Percentiles rank a stretch among this genome's conserved stretches.
Conservation (phyloP, 805 yeast genomes). For the Lachancea waltii region DNA sequence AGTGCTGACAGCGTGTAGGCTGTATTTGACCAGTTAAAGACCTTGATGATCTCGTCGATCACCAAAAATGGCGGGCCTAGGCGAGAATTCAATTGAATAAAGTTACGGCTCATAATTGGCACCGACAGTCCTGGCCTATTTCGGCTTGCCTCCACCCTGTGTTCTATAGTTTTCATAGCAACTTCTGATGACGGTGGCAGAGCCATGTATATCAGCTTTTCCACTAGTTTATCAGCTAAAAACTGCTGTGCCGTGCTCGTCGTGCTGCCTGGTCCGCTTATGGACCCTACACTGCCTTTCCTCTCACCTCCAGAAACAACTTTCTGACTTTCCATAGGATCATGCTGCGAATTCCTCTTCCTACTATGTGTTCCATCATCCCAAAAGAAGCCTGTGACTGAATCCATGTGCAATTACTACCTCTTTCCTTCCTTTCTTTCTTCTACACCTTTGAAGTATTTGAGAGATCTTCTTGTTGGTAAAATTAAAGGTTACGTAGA, state of each 20-base stretch:
- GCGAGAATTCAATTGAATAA: conserved; percentile 56
- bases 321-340: background rate
- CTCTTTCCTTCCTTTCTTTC: conserved; percentile 16
- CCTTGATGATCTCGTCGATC: conserved; percentile 48
- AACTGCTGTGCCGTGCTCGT: conserved; percentile 24
- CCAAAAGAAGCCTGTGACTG: conserved; percentile 27
- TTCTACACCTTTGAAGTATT: too few relatives aligned
- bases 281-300: conserved; percentile 4
- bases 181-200: conserved; percentile 55
- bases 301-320: background rate
- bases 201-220: conserved; percentile 63
- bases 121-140: conserved; percentile 64
- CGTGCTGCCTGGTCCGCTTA: background rate
- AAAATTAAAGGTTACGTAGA: too few relatives aligned
- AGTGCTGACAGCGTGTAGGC: conserved; percentile 54
- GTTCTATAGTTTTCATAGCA: conserved; percentile 39
- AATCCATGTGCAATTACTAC: conserved; percentile 20
- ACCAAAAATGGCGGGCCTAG: conserved; percentile 54
- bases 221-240: conserved; percentile 65
- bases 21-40: conserved; percentile 62
- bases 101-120: conserved; percentile 61
- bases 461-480: too few relatives aligned
- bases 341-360: background rate
- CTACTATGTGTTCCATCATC: conserved; percentile 16
- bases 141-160: conserved; percentile 54